These are phyloP conservation scores for Arabidopsis arenosa DNA, from an alignment of 345 rosid genomes.

Conservation along the genomic window DNA sequence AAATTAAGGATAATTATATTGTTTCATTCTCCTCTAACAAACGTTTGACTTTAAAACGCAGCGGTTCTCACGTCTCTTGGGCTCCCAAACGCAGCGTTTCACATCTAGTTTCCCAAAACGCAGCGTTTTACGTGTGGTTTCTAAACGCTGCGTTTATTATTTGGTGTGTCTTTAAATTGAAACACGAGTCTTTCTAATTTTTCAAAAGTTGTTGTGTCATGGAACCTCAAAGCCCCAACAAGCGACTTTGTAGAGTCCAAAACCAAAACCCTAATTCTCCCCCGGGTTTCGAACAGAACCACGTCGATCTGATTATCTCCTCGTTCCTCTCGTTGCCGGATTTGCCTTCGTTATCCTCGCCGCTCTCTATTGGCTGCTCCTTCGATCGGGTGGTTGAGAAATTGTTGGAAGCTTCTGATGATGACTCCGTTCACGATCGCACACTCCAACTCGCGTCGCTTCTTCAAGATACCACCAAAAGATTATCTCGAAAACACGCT, in stretches of 20 bases:
- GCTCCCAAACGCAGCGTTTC: not conserved
- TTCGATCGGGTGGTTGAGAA: slow-evolving; percentile 40
- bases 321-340: slow-evolving; percentile 19
- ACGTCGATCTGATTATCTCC: not conserved
- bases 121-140: no score
- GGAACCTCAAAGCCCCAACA: not conserved
- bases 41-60: not conserved
- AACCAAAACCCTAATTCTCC: not conserved
- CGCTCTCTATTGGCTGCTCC: not conserved
- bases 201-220: not conserved
- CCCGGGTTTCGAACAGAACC: slow-evolving; percentile 1
- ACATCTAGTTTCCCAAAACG: no score
- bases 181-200: not conserved
- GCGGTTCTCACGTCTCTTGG: not conserved
- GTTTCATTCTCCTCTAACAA: not conserved
- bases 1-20: no score
- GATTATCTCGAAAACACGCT: not conserved
- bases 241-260: slow-evolving; percentile 18
- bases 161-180: not conserved
- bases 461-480: not conserved
- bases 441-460: not conserved
- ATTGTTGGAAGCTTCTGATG: not conserved
- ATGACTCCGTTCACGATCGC: not conserved
- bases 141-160: not conserved
- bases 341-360: slow-evolving; percentile 19